Percentiles rank a stretch among this genome's conserved stretches.
These are phyloP conservation scores for Pseudopithomyces maydicus DNA, from an alignment of 2,329 filamentous ascomycete genomes.

Conservation along the genomic window DNA sequence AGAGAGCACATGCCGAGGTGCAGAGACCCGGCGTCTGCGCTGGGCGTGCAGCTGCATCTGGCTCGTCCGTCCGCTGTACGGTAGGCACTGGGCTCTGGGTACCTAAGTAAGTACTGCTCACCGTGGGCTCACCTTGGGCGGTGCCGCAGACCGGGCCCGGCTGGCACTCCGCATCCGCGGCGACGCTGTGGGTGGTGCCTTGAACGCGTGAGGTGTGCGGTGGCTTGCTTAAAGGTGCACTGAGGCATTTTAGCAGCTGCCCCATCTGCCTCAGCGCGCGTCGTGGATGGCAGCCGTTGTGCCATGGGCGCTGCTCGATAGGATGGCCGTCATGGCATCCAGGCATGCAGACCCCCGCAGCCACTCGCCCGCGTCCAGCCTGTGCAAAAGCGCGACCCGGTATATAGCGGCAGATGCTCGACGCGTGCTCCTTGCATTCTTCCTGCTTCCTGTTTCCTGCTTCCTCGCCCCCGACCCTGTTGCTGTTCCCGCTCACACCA, in stretches of 20 bases:
- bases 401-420: neutral
- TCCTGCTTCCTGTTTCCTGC: neutral
- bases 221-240: neutral
- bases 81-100: too few relatives aligned
- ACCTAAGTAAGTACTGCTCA: too few relatives aligned
- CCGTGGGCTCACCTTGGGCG: too few relatives aligned
- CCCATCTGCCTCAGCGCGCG: neutral
- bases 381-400: neutral
- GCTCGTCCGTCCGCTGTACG: too few relatives aligned
- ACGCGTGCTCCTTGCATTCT: neutral
- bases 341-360: neutral
- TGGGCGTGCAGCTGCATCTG: too few relatives aligned
- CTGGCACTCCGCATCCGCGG: conserved; percentile 5
- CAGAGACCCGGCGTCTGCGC: too few relatives aligned
- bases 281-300: neutral
- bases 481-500: too few relatives aligned
- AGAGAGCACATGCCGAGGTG: neutral
- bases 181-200: neutral
- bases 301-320: neutral
- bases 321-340: neutral
- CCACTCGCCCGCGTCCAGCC: neutral
- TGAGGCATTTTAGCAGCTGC: neutral
- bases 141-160: neutral
- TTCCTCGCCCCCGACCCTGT: neutral
- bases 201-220: neutral